phyloP scores from a whole-genome alignment of 306 rosid species.

The Arachis hypogaea region DNA sequence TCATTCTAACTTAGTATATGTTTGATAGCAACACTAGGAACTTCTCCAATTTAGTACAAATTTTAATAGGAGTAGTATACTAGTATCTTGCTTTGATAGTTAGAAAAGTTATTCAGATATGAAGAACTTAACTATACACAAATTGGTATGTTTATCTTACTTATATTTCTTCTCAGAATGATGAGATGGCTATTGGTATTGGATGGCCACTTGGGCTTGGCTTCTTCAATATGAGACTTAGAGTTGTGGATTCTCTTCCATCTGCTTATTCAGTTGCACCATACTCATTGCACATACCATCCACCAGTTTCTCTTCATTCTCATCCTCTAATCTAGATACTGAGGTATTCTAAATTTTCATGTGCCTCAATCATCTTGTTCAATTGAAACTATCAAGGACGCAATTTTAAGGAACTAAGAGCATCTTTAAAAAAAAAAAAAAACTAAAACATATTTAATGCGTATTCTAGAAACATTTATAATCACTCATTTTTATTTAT shows the following conservation, averaged over 20 bases:
- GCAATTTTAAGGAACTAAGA: too few species aligned
- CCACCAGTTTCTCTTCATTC: slow-evolving; percentile 74
- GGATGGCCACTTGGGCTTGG: slow-evolving; percentile 95
- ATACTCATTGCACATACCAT: slow-evolving; percentile 49
- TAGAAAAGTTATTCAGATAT: too few species aligned
- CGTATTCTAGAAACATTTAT: too few species aligned
- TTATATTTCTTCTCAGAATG: slow-evolving; percentile 47
- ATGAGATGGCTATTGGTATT: slow-evolving; percentile 54
- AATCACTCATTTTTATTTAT: too few species aligned
- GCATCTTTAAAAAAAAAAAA: too few species aligned
- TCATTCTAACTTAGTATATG: not conserved
- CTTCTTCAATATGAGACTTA: slow-evolving; percentile 57
- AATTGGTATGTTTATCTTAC: not conserved
- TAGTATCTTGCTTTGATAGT: not conserved
- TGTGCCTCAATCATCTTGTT: too few species aligned
- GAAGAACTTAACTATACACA: too few species aligned
- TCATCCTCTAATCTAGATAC: slow-evolving; percentile 89
- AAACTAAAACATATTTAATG: too few species aligned
- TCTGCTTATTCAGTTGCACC: slow-evolving; percentile 37
- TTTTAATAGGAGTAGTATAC: not conserved
- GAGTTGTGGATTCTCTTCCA: slow-evolving; percentile 51
- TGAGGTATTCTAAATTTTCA: slow-evolving; percentile 51
- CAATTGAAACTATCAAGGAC: too few species aligned
- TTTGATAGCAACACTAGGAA: slow-evolving; percentile 17
- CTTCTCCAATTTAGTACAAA: slow-evolving; percentile 14